A percentile compares a stretch with the other conserved stretches of the same genome.
These are phyloP conservation scores for Collybia sordida DNA, from an alignment of 768 basidiomycete species.

Conservation along the genomic window DNA sequence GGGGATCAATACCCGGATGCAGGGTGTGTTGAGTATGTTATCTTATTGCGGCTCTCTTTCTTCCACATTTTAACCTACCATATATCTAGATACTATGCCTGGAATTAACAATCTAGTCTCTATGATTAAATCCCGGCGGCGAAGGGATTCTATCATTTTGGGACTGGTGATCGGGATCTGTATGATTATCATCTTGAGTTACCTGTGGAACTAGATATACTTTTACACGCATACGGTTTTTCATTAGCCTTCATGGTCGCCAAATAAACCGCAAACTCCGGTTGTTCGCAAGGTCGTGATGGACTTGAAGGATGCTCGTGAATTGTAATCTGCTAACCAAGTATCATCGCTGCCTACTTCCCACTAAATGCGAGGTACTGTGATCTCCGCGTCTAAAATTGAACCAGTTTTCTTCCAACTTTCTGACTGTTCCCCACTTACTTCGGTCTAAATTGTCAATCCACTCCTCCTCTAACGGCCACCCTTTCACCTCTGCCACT, in stretches of 20 bases:
- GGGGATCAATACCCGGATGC: conserved; percentile 83
- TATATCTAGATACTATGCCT: conserved; percentile 74
- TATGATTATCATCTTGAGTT: conserved; percentile 54
- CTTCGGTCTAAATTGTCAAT: conserved; percentile 30
- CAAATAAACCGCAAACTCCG: neutral
- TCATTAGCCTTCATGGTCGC: neutral
- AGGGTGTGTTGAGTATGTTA: conserved; percentile 73
- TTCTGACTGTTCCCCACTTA: conserved; percentile 64
- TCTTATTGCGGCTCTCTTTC: neutral
- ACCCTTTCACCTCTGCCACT: conserved; percentile 75
- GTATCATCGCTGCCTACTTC: conserved; percentile 12
- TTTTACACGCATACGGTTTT: neutral
- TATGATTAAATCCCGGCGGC: conserved; percentile 91
- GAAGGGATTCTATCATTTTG: conserved; percentile 88
- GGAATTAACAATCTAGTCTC: conserved; percentile 87
- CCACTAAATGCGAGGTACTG: conserved; percentile 1
- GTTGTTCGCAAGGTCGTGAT: neutral
- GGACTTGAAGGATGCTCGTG: neutral
- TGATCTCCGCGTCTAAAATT: conserved; percentile 55
- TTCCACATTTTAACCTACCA: neutral
- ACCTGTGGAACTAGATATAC: conserved; percentile 37
- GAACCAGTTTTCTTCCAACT: conserved; percentile 72
- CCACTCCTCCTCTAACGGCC: conserved; percentile 71
- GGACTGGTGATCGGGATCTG: conserved; percentile 88
- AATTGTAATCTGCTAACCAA: neutral